phyloP scores from a whole-genome alignment of 176 grass and related monocot species.

The Bolboschoenus planiculmis region DNA sequence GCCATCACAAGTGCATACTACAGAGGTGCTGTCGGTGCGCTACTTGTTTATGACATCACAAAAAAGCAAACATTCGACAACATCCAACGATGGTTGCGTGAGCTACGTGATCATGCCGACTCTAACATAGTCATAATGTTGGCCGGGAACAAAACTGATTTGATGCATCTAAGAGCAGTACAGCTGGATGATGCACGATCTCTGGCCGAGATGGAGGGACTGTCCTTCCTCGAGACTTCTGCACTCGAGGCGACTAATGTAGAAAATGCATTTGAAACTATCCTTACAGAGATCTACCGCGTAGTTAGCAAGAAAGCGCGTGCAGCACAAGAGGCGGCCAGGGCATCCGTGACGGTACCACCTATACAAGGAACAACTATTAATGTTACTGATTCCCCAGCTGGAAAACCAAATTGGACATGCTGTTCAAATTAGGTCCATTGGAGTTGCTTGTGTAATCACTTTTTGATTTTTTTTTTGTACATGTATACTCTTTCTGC shows the following conservation, averaged over 20 bases:
- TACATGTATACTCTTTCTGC: not conserved
- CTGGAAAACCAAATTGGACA: not conserved
- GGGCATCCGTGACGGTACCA: not conserved
- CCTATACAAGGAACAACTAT: conserved; percentile 21
- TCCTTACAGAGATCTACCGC: conserved; percentile 27
- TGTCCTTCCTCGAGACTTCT: conserved; percentile 31
- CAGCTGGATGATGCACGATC: conserved; percentile 16
- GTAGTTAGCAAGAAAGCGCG: conserved; percentile 27
- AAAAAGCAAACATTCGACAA: conserved; percentile 31
- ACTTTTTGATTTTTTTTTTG: conserved; percentile 10
- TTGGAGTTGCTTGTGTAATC: not conserved
- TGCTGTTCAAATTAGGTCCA: conserved; percentile 18
- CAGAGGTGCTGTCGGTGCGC: conserved; percentile 25
- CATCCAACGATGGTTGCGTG: conserved; percentile 21
- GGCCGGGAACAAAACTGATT: conserved; percentile 33
- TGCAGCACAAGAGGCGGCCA: not conserved
- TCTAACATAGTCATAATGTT: conserved; percentile 34
- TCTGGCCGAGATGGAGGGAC: conserved; percentile 23
- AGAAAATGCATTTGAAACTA: conserved; percentile 30
- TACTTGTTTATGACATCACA: conserved; percentile 33
- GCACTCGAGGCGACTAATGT: conserved; percentile 31
- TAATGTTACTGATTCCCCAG: not conserved
- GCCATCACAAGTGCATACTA: conserved; percentile 32
- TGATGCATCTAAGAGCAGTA: conserved; percentile 22
- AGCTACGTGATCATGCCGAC: conserved; percentile 36